phyloP scores from a whole-genome alignment of 2,329 filamentous ascomycete genomes.

The Colletotrichum magnum region DNA sequence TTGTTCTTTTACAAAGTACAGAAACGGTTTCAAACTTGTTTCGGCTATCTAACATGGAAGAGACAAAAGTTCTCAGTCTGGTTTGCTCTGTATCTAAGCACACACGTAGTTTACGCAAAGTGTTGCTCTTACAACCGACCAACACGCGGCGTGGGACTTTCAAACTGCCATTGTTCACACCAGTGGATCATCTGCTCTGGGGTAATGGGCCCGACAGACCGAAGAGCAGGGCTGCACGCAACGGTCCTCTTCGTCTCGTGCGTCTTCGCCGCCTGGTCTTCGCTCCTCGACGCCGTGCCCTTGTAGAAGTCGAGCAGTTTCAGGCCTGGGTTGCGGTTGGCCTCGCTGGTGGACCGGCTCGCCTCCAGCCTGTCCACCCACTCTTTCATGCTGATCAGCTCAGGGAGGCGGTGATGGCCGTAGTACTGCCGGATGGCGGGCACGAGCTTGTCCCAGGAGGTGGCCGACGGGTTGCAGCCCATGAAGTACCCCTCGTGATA shows the following conservation, averaged over 20 bases:
- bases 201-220: constrained; percentile 55
- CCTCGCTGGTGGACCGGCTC: constrained; percentile 51
- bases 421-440: constrained; percentile 58
- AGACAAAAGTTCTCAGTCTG: too few relatives aligned
- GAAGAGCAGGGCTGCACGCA: constrained; percentile 58
- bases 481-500: constrained; percentile 33
- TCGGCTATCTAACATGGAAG: too few relatives aligned
- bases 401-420: constrained; percentile 51
- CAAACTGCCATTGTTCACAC: constrained; percentile 61
- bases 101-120: too few relatives aligned
- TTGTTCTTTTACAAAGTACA: too few relatives aligned
- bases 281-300: constrained; percentile 42
- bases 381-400: constrained; percentile 56
- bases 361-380: constrained; percentile 62
- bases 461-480: constrained; percentile 55
- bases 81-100: too few relatives aligned
- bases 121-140: constrained; percentile 20
- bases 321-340: constrained; percentile 60
- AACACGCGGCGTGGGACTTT: constrained; percentile 5
- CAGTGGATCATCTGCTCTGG: constrained; percentile 62
- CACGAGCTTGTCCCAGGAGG: constrained; percentile 57
- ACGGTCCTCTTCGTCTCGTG: constrained; percentile 58
- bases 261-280: constrained; percentile 44
- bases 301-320: constrained; percentile 67
- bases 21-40: too few relatives aligned